phyloP scores from a whole-genome alignment of 129 eudicot genomes.

The Tagetes erecta region DNA sequence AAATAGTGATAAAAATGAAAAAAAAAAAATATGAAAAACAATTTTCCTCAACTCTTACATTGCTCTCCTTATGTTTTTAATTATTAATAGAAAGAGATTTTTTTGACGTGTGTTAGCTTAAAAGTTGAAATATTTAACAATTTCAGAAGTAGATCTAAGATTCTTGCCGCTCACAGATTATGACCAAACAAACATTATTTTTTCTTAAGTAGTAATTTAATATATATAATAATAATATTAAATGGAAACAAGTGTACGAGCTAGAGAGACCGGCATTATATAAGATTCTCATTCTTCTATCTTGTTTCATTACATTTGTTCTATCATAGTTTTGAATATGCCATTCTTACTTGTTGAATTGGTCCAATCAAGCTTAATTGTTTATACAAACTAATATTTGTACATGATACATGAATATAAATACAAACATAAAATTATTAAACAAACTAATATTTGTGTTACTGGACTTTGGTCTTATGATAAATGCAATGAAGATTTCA shows the following conservation, averaged over 20 bases:
- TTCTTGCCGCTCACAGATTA: constrained; percentile 15
- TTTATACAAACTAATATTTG: background rate
- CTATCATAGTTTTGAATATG: background rate
- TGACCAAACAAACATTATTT: constrained; percentile 1
- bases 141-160: background rate
- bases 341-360: background rate
- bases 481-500: too few relatives aligned
- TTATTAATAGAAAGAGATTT: background rate
- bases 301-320: background rate
- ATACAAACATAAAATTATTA: too few relatives aligned
- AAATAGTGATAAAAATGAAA: too few relatives aligned
- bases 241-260: background rate
- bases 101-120: background rate
- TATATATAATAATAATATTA: background rate
- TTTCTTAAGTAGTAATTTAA: background rate
- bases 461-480: too few relatives aligned
- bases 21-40: too few relatives aligned
- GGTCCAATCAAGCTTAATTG: background rate
- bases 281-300: too few relatives aligned
- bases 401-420: too few relatives aligned
- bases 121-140: constrained; percentile 1
- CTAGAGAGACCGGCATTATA: background rate
- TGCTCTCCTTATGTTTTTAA: too few relatives aligned
- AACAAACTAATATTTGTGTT: too few relatives aligned
- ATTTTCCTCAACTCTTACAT: too few relatives aligned